A percentile compares a stretch with the other conserved stretches of the same genome.
These are phyloP conservation scores for Lavandula angustifolia DNA, from an alignment of 257 asterid genomes.

Conservation along the genomic window DNA sequence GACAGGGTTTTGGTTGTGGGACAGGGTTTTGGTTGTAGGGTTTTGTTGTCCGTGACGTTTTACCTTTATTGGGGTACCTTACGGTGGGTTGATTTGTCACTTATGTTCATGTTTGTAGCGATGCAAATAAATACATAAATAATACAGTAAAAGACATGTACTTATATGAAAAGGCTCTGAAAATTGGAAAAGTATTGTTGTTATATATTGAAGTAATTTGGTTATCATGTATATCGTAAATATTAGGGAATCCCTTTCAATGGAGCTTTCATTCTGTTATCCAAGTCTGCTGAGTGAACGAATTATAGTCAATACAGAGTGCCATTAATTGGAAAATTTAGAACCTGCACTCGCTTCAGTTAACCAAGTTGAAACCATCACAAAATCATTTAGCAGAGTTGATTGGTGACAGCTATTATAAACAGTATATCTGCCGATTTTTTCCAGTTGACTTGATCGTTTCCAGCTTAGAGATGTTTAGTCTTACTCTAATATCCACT, in stretches of 20 bases:
- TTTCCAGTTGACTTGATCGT: background rate
- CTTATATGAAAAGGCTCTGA: conserved; percentile 6
- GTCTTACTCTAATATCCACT: background rate
- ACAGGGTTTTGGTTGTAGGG: conserved; percentile 41
- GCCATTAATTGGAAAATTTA: conserved; percentile 3
- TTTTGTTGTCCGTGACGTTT: conserved; percentile 25
- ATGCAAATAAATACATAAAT: background rate
- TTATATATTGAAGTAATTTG: background rate
- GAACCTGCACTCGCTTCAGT: conserved; percentile 2
- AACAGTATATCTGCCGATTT: background rate
- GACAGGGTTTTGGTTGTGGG: conserved; percentile 36
- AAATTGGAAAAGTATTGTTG: background rate
- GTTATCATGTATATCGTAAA: background rate
- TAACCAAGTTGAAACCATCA: background rate
- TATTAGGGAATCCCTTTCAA: background rate
- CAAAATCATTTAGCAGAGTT: too few species aligned
- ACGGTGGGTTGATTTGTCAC: background rate
- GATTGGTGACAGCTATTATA: too few species aligned
- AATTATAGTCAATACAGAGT: background rate
- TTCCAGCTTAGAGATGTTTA: background rate
- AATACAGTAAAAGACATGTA: background rate
- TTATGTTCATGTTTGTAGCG: conserved; percentile 7
- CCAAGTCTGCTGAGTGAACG: background rate
- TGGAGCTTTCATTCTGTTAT: background rate
- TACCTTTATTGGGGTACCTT: background rate